Conservation (phyloP, 345 rosid genomes). For the Salix exigua region DNA sequence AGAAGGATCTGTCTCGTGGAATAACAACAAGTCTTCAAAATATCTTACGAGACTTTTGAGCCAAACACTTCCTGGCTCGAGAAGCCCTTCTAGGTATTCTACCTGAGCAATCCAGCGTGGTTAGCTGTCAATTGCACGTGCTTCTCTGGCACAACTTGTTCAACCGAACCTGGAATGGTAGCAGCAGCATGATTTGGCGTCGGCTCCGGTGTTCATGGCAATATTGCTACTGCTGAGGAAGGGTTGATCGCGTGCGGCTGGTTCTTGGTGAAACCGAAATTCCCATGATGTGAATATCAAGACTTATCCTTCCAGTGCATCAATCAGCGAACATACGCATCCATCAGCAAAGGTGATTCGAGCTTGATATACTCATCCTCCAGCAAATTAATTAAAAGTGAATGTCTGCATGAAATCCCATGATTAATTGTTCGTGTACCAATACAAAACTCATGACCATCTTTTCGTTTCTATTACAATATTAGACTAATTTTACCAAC, state of each 20-base stretch:
- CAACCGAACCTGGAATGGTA: conserved; percentile 13
- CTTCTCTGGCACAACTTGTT: conserved; percentile 10
- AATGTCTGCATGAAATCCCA: too few species aligned
- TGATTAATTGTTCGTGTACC: too few species aligned
- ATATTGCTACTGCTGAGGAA: conserved; percentile 5
- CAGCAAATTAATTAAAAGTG: too few species aligned
- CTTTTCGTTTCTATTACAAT: too few species aligned
- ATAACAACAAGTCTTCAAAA: conserved; percentile 16
- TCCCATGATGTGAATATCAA: conserved; percentile 11
- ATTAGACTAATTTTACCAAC: too few species aligned
- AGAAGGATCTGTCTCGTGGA: conserved; percentile 23
- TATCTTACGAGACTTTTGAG: conserved; percentile 14
- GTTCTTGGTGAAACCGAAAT: conserved; percentile 51
- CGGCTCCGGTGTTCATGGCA: conserved; percentile 20
- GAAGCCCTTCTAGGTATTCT: neutral
- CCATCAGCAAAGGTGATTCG: neutral
- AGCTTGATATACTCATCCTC: neutral
- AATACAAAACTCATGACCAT: too few species aligned
- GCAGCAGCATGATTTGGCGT: neutral
- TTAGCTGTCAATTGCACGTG: conserved; percentile 9
- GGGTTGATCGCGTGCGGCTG: conserved; percentile 15
- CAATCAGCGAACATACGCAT: neutral
- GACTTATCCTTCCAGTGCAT: neutral
- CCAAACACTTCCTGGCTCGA: conserved; percentile 9
- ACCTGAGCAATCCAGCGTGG: conserved; percentile 18